Conservation (phyloP, 768 basidiomycete species). For the Trametes maxima region DNA sequence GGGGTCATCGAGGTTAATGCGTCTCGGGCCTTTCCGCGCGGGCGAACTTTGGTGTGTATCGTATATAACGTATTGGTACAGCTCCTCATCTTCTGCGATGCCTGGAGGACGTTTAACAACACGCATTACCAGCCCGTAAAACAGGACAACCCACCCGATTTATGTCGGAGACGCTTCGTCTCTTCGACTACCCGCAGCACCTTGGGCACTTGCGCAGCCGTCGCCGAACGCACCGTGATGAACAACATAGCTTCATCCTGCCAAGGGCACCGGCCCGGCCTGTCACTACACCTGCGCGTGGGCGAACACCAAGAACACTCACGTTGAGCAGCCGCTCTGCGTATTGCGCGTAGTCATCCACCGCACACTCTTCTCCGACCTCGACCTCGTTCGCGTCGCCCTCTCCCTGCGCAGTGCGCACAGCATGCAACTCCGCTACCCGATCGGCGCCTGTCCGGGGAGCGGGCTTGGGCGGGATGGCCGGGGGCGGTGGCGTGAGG, state of each 20-base stretch:
- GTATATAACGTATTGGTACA: conserved; percentile 79
- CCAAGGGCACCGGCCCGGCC: not conserved
- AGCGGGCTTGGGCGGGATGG: conserved; percentile 50
- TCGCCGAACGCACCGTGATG: conserved; percentile 68
- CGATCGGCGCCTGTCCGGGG: conserved; percentile 68
- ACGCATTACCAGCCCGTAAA: not conserved
- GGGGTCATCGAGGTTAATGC: conserved; percentile 64
- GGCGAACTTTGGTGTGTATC: conserved; percentile 45
- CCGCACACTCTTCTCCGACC: conserved; percentile 63
- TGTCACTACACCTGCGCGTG: not conserved
- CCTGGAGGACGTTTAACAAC: conserved; percentile 33
- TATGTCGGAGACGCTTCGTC: conserved; percentile 74
- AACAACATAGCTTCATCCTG: conserved; percentile 85
- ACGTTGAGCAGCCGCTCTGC: conserved; percentile 67
- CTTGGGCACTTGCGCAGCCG: conserved; percentile 67
- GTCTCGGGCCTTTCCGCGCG: conserved; percentile 49
- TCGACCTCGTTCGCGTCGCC: conserved; percentile 78
- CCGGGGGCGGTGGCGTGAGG: conserved; percentile 22
- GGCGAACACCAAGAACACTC: conserved; percentile 16
- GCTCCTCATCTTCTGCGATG: conserved; percentile 55
- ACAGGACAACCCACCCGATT: conserved; percentile 54
- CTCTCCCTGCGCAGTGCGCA: conserved; percentile 37
- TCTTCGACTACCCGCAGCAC: conserved; percentile 82
- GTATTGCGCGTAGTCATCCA: conserved; percentile 71
- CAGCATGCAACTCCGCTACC: conserved; percentile 70